phyloP scores from a whole-genome alignment of 495 filamentous ascomycete genomes.

The Cercophora samala region DNA sequence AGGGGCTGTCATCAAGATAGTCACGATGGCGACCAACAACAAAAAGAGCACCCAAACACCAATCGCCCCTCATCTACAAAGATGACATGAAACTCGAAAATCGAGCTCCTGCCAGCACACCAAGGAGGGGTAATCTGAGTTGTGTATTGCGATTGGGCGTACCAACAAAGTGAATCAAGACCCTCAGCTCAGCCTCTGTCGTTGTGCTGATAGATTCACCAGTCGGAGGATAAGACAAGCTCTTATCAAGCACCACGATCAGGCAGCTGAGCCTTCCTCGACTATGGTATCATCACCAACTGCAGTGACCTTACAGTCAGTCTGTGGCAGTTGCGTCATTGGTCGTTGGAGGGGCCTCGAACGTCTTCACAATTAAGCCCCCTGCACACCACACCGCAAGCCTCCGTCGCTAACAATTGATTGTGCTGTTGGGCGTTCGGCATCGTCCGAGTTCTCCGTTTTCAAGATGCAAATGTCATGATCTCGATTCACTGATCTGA shows the following conservation, averaged over 20 bases:
- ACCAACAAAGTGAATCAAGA: neutral
- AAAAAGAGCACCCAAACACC: constrained; percentile 11
- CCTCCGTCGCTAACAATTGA: neutral
- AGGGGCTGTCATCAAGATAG: neutral
- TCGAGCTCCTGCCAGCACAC: constrained; percentile 28
- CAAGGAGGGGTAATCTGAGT: constrained; percentile 29
- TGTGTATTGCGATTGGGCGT: neutral
- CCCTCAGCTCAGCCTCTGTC: neutral
- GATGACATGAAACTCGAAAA: constrained; percentile 26
- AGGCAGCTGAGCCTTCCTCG: neutral
- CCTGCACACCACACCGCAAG: neutral
- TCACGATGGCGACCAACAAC: neutral
- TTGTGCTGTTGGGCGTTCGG: neutral
- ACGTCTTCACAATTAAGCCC: neutral
- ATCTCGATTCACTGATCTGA: neutral
- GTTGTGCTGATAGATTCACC: neutral
- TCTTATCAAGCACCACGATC: neutral
- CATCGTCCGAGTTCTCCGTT: neutral
- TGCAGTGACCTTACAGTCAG: neutral
- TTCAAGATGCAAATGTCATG: neutral
- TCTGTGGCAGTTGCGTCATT: neutral
- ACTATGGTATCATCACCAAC: neutral
- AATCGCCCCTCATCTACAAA: constrained; percentile 16
- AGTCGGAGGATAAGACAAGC: neutral
- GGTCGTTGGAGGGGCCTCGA: neutral